Evolutionary conservation across 2,329 filamentous ascomycete genomes (phyloP), one percentile per base, ranked within the genome.

Genomic region (Trichoderma semiorbis): DNA sequence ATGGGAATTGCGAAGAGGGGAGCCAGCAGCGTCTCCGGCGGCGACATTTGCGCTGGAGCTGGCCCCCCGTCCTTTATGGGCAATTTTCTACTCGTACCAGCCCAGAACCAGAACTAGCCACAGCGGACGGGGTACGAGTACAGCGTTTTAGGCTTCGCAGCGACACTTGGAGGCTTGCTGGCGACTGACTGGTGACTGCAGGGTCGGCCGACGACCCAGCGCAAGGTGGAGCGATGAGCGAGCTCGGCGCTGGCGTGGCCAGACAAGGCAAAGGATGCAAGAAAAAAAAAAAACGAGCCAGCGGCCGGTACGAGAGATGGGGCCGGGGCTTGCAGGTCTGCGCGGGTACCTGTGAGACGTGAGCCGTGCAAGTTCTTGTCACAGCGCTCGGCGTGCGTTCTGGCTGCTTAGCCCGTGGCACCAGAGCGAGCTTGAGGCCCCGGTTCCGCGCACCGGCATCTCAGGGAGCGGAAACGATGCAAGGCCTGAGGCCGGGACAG

Each of bases 1-100:
- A 81, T 80, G 78, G 78, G 76, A 80, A 80, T 78, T 79, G 71
- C 71, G 77, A 76, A 77, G 76, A 74, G 74, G 74, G 76, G 74
- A 75, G 55, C 67, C 57, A 69, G 57, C 67, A 58, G 53, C 65
- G 36, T 32, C 39, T 26, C 26, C 55, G 65, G 65, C 67, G 67
- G 57, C 67, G 55, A 69, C 66, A n/a, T 53, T 47, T 69, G 57
- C 57, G 28, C 55, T 47, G 65, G 67, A 50, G 67, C 67, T 69
- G 67, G 67, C 39, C 67, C 66, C 67, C 67, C 67, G 55, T 68
- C 65, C 24, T 69, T 69, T 69, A 69, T 69, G 66, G 57, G 30
- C 55, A 61, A 43, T 43, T 61, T 69, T 60, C 32, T 10, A n/a
- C n/a, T n/a, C n/a, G n/a, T 24, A 34, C 57, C 32, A 34, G 57